Base-by-base conservation (phyloP, 345 rosid species). In the Sisymbrium altissimum region DNA sequence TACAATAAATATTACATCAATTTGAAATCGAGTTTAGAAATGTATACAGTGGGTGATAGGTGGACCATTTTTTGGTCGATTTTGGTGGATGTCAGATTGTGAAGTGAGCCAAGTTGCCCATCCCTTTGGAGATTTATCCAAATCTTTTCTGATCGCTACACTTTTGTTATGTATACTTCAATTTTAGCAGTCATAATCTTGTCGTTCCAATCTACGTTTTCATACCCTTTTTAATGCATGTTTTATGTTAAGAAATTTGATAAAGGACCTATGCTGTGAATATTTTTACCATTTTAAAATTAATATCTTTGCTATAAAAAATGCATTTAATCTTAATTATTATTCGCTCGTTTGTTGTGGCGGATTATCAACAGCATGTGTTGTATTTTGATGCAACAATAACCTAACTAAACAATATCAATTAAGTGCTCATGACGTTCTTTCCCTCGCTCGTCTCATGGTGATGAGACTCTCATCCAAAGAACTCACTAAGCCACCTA, bases 51-150 rank as follows among this genome's bases (percentile, higher is more conserved):
- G 15, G 66, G 29, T 35, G 58, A 33, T 23, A 7, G 45, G 59
- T 62, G 75, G 75, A 63, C 79, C 79, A 69, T 41, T 10, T 49
- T 48, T 68, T 49, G 36, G 39, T 65, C 48, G 78, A 23, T 74
- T 66, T 74, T 57, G 44, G 40, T 69, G 52, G 44, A n/a, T 56
- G 67, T 46, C 67, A 35, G 39, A 33, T 48, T 59, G 57, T 70
- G 61, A 70, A 54, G 52, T 50, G 73, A 70, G 71, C 61, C 80
- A 70, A 76, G 52, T 76, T 64, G 80, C 80, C 73, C 80, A 77
- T 64, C 46, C 11, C 61, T 39, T 70, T 46, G 76, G 80, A 64
- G 72, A 70, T 70, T 64, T 77, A 56, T 64, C 76, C 72, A 70
- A 70, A 77, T 77, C 75, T 70, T 64, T 57, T 39, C 13, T 64